Evolutionary conservation across 176 grass and related monocot species (phyloP), one percentile per base, ranked within the genome.

Genomic region (Hsuehochloa calcarea): DNA sequence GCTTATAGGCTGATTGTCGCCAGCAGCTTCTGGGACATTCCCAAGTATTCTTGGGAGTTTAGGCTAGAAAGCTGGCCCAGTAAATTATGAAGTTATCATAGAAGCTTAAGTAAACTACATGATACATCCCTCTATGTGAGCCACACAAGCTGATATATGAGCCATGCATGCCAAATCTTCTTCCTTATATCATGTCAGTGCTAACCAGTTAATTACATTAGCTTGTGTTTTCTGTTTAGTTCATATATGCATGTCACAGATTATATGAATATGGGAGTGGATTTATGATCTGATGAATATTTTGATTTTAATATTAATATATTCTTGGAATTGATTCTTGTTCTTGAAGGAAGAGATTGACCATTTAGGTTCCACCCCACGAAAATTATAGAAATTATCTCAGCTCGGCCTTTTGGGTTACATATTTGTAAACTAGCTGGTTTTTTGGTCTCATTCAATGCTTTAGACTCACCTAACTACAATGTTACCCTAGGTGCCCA

Each of bases 201-300:
- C 35, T 20, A 66, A 56, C 40, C 34, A 44, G 27, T 22, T 71
- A 86, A 52, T 44, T 27, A 29, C 60, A 66, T 81, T 58, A 14
- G 16, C 52, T 74, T 22, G 13, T 16, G 9, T 65, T 83, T 84
- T 15, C 25, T 79, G 80, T 88, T 79, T 72, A 45, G 26, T 79
- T 5, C 23, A 79, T 61, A 44, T 65, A 45, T 38, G 26, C 74
- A 65, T 16, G n/a, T 23, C 65, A 78, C 64, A 35, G 22, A 44
- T 46, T 43, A 22, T 58, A n/a, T 71, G 40, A 8, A 55, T 61
- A 77, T 79, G 65, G 8, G 50, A 71, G 19, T 50, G 54, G 13
- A 10, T 64, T 22, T 50, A 20, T 86, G 29, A 41, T 72, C 40
- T 11, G 5, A 55, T 63, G 17, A 56, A 27, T 27, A 64, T 80